These are phyloP conservation scores for Ustilago bromivora DNA, from an alignment of 1,284 basidiomycete species.

Conservation along the genomic window DNA sequence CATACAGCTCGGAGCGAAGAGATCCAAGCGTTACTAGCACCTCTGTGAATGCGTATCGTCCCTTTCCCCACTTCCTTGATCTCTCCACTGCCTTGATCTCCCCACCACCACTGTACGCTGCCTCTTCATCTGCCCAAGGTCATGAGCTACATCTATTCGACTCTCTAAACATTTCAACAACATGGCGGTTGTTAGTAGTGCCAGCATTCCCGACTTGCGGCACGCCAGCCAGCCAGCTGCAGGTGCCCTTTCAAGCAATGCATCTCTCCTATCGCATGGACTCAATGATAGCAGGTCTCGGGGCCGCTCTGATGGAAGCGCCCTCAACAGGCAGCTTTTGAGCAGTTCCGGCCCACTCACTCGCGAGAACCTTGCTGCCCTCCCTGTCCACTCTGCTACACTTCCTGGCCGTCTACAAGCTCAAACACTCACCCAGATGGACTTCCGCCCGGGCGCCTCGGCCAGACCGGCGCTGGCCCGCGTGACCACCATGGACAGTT, in stretches of 20 bases:
- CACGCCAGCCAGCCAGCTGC: slow-evolving; percentile 2
- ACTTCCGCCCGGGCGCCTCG: background rate
- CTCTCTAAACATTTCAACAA: slow-evolving; percentile 15
- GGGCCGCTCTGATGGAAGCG: slow-evolving; percentile 14
- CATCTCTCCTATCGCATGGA: slow-evolving; percentile 8
- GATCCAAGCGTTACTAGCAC: slow-evolving; percentile 4
- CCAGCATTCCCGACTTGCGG: slow-evolving; percentile 19
- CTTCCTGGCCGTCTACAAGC: slow-evolving; percentile 26
- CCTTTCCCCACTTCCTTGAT: background rate
- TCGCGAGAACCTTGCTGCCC: slow-evolving; percentile 34
- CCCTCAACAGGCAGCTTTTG: background rate
- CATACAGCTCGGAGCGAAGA: background rate
- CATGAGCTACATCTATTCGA: slow-evolving; percentile 16
- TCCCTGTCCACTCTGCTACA: slow-evolving; percentile 23
- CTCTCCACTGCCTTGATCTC: background rate
- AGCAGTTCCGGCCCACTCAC: slow-evolving; percentile 21
- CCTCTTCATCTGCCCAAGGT: background rate
- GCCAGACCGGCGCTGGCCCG: slow-evolving; percentile 25
- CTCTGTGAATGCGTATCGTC: background rate
- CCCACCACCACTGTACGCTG: background rate
- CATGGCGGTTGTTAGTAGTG: slow-evolving; percentile 38
- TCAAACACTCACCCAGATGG: slow-evolving; percentile 13
- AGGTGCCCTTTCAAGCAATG: slow-evolving; percentile 13
- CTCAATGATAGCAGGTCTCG: slow-evolving; percentile 10
- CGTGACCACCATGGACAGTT: slow-evolving; percentile 36